Percentiles rank a stretch among this genome's conserved stretches.
Evolutionary conservation across 805 yeast genomes (phyloP).

Genomic region (Hanseniaspora lindneri): DNA sequence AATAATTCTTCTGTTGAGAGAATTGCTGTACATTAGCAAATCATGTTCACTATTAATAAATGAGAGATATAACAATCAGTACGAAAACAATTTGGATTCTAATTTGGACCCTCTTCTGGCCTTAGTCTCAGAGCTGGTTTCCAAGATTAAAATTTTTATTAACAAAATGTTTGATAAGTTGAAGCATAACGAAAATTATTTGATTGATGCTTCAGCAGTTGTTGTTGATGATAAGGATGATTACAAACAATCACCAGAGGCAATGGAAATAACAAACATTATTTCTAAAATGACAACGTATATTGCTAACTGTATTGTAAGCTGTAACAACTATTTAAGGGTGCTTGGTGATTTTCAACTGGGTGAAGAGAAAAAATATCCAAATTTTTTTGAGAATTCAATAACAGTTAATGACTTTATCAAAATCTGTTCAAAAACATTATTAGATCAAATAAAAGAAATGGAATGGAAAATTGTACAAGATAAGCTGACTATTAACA

Average conservation of each 20-base stretch:
- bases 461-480: constrained; percentile 22
- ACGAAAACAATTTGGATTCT: constrained; percentile 28
- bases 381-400: constrained; percentile 48
- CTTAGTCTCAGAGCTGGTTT: constrained; percentile 51
- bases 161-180: constrained; percentile 33
- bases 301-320: constrained; percentile 38
- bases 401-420: constrained; percentile 52
- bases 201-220: constrained; percentile 21
- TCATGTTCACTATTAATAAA: constrained; percentile 32
- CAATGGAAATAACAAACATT: constrained; percentile 49
- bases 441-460: constrained; percentile 35
- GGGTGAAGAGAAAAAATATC: constrained; percentile 48
- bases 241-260: constrained; percentile 40
- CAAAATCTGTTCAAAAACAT: constrained; percentile 47
- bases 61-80: constrained; percentile 24
- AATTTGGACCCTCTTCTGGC: constrained; percentile 48
- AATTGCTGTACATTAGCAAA: constrained; percentile 49
- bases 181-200: constrained; percentile 28
- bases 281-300: constrained; percentile 50
- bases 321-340: constrained; percentile 41
- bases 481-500: constrained; percentile 19
- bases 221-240: constrained; percentile 34
- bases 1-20: constrained; percentile 51
- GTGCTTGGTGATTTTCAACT: constrained; percentile 58
- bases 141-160: constrained; percentile 52